phyloP scores from a whole-genome alignment of 75 land plant genomes.

The Picea sitchensis region DNA sequence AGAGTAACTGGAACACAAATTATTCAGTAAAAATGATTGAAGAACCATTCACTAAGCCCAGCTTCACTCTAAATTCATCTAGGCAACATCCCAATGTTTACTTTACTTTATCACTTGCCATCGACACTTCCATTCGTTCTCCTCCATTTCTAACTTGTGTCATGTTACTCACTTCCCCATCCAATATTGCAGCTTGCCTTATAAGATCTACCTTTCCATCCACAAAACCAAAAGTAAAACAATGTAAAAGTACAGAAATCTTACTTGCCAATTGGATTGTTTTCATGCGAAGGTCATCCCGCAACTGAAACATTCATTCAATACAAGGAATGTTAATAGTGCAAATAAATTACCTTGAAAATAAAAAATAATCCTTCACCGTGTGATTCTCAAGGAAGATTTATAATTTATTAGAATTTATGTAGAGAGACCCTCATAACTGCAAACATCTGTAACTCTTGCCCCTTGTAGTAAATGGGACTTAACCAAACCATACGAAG shows the following conservation, averaged over 20 bases:
- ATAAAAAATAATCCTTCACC: too few relatives aligned
- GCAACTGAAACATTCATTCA: constrained; percentile 3
- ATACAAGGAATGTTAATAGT: not conserved
- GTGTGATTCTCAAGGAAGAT: too few relatives aligned
- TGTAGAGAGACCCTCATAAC: too few relatives aligned
- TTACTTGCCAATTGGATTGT: constrained; percentile 9
- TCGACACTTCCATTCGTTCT: not conserved
- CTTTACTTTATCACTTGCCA: not conserved
- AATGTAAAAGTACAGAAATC: not conserved
- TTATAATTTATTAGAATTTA: too few relatives aligned
- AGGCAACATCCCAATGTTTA: not conserved
- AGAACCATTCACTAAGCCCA: not conserved
- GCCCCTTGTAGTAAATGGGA: too few relatives aligned
- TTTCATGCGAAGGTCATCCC: constrained; percentile 10
- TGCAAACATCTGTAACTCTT: too few relatives aligned
- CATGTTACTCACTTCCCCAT: not conserved
- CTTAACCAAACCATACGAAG: too few relatives aligned
- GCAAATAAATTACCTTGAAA: too few relatives aligned
- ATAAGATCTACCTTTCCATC: not conserved
- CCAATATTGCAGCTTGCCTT: not conserved
- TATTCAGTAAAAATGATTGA: not conserved
- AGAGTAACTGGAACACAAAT: not conserved
- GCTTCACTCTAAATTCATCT: not conserved
- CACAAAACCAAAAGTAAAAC: not conserved
- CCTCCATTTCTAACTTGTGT: not conserved